These are phyloP conservation scores for Massariosphaeria phaeospora DNA, from an alignment of 495 filamentous ascomycete species.

Conservation along the genomic window DNA sequence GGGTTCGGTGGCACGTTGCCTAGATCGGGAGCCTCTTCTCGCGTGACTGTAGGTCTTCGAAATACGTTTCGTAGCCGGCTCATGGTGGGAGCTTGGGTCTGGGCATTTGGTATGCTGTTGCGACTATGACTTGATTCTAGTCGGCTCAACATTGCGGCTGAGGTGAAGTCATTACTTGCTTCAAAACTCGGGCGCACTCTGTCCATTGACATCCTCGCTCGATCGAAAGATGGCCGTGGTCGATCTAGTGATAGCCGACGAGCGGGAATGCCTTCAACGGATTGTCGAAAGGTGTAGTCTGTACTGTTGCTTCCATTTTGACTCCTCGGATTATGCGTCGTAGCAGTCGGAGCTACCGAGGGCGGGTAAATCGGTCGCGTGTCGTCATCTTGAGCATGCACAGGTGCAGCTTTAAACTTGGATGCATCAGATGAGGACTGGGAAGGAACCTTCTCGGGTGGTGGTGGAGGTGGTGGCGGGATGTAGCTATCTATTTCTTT, in stretches of 20 bases:
- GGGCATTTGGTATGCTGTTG: not conserved
- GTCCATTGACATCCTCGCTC: conserved; percentile 71
- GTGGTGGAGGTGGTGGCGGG: conserved; percentile 30
- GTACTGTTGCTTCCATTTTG: conserved; percentile 93
- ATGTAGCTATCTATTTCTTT: conserved; percentile 49
- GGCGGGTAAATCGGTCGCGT: conserved; percentile 86
- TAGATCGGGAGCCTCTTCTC: conserved; percentile 25
- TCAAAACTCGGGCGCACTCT: conserved; percentile 74
- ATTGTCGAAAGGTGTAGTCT: conserved; percentile 60
- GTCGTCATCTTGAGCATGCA: conserved; percentile 69
- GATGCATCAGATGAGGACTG: conserved; percentile 59
- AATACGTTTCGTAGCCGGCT: conserved; percentile 29
- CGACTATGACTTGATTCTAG: conserved; percentile 53
- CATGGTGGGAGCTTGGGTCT: conserved; percentile 2
- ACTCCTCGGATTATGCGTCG: conserved; percentile 75
- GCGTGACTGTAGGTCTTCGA: conserved; percentile 25
- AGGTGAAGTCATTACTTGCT: conserved; percentile 82
- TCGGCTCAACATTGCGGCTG: conserved; percentile 72
- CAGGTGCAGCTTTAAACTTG: conserved; percentile 45
- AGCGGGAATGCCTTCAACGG: conserved; percentile 15
- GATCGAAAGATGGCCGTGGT: conserved; percentile 68
- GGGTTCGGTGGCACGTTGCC: not conserved
- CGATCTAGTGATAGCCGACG: conserved; percentile 40
- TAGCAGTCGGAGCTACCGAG: conserved; percentile 68
- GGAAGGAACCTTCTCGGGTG: conserved; percentile 44